Conservation (phyloP, 345 rosid species). For the Eucalyptus sideroxylon region DNA sequence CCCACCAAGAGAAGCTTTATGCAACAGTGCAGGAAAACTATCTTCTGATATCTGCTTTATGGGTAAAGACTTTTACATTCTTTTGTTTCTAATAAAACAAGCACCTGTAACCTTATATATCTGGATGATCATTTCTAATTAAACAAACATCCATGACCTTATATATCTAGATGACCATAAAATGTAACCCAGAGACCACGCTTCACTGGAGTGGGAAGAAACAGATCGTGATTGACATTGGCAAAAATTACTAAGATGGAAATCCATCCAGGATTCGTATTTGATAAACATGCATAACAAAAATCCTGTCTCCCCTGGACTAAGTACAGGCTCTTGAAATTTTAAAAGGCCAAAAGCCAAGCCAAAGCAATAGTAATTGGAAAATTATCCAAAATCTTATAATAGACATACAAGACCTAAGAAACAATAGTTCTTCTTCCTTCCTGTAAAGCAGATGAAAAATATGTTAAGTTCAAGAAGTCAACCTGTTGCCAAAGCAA, state of each 20-base stretch:
- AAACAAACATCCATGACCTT: neutral
- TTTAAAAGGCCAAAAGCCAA: neutral
- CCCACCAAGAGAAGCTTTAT: neutral
- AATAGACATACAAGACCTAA: neutral
- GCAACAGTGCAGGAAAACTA: neutral
- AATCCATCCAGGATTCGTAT: neutral
- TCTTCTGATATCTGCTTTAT: neutral
- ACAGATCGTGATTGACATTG: neutral
- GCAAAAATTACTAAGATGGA: neutral
- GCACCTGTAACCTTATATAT: neutral
- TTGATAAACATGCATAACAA: neutral
- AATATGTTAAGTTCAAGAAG: neutral
- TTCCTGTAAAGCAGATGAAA: neutral
- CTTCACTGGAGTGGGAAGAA: neutral
- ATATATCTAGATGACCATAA: neutral
- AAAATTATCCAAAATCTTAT: neutral
- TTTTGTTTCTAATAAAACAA: neutral
- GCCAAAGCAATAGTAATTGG: neutral
- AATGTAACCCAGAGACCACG: neutral
- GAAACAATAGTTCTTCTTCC: neutral
- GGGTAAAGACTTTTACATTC: neutral
- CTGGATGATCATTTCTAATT: neutral
- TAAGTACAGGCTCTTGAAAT: neutral
- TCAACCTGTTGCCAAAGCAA: constrained; percentile 97
- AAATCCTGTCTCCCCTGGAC: neutral